Percentiles rank a stretch among this genome's conserved stretches.
Conservation (phyloP, 1,284 basidiomycete species). For the Cerioporus squamosus region DNA sequence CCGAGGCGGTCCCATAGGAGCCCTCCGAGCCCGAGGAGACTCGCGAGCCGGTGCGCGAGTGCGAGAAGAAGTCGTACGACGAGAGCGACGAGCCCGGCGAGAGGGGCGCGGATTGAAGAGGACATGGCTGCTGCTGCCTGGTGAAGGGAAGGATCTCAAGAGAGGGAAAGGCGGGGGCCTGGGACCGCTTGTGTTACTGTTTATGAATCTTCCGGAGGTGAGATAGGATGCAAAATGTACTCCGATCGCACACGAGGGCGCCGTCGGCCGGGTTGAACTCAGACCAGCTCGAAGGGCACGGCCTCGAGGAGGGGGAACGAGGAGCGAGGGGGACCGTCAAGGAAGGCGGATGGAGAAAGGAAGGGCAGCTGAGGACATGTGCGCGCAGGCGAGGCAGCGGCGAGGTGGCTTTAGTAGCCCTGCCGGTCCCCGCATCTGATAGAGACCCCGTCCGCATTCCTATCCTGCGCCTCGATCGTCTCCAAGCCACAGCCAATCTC, state of each 20-base stretch:
- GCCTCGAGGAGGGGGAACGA: conserved; percentile 18
- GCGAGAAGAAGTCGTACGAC: conserved; percentile 37
- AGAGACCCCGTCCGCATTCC: conserved; percentile 1
- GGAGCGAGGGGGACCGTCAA: conserved; percentile 8
- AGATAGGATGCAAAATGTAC: conserved; percentile 17
- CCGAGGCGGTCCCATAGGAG: conserved; percentile 29
- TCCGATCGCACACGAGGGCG: conserved; percentile 11
- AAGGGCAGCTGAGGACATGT: conserved; percentile 17
- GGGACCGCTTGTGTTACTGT: conserved; percentile 7
- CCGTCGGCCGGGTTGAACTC: conserved; percentile 2
- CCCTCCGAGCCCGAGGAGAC: conserved; percentile 27
- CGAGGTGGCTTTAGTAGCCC: conserved; percentile 17
- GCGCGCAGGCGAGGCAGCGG: conserved; percentile 13
- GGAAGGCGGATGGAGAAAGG: conserved; percentile 8
- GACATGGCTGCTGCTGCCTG: conserved; percentile 17
- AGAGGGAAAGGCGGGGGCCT: conserved; percentile 11
- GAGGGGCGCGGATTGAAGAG: conserved; percentile 24
- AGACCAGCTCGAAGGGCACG: conserved; percentile 14
- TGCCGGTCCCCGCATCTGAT: conserved; percentile 12
- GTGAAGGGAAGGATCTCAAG: conserved; percentile 3
- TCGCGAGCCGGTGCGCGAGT: conserved; percentile 7
- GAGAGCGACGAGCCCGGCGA: conserved; percentile 32
- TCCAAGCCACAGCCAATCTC: conserved; percentile 7
- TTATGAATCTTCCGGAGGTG: conserved; percentile 15
- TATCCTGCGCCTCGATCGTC: conserved; percentile 5